Evolutionary conservation across 2,329 filamentous ascomycete genomes (phyloP).

Genomic region (Penicillium sp.): DNA sequence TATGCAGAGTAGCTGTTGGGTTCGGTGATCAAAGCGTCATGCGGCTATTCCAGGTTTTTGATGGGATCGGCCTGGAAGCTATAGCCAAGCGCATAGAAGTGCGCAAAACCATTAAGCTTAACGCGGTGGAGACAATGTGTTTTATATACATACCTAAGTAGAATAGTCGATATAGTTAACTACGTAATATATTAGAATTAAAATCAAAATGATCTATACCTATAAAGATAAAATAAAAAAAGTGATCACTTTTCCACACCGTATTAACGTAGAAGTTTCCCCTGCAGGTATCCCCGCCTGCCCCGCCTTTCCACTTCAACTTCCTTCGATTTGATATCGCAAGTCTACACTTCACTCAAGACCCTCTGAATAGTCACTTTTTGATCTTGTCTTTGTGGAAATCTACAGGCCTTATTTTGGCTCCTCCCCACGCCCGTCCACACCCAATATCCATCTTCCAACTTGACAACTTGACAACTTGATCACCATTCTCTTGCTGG

Average conservation of each 20-base stretch:
- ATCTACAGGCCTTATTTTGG: not conserved
- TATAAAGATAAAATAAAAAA: not conserved
- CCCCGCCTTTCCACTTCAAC: constrained; percentile 15
- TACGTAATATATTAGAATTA: not conserved
- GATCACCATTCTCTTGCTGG: not conserved
- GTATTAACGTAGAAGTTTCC: not conserved
- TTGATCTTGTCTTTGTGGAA: not conserved
- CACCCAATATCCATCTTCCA: not conserved
- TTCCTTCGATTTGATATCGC: constrained; percentile 1
- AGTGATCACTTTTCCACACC: not conserved
- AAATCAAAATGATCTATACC: not conserved
- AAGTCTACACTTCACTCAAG: not conserved
- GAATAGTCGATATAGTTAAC: not conserved
- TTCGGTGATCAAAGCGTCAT: constrained; percentile 1
- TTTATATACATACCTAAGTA: not conserved
- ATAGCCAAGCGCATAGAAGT: not conserved
- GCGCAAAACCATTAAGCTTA: constrained; percentile 1
- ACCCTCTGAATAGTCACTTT: not conserved
- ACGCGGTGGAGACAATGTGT: not conserved
- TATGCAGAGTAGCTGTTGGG: not conserved
- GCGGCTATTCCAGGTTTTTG: not conserved
- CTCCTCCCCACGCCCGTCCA: too few relatives aligned
- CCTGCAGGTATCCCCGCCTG: constrained; percentile 20
- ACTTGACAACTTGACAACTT: not conserved
- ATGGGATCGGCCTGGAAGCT: not conserved